Evolutionary conservation across 495 filamentous ascomycete genomes (phyloP).

Genomic region (Trichocladium antarcticum): DNA sequence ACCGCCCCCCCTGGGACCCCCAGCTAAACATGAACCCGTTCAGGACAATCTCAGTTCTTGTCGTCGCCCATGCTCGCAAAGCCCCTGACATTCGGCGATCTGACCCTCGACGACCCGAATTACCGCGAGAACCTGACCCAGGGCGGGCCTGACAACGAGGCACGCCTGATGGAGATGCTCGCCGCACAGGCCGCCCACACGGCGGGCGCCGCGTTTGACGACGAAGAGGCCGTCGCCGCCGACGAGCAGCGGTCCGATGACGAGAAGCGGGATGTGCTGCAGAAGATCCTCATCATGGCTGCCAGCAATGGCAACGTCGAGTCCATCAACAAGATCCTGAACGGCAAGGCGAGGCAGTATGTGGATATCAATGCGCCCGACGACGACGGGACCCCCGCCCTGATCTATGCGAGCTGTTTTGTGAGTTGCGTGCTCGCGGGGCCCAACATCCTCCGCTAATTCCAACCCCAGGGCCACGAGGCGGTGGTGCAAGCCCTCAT

Average conservation of each 20-base stretch:
- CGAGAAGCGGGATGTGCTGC: conserved; percentile 70
- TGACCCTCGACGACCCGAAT: conserved; percentile 34
- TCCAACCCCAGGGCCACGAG: conserved; percentile 63
- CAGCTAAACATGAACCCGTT: conserved; percentile 17
- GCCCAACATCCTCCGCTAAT: conserved; percentile 10
- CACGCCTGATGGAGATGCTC: conserved; percentile 87
- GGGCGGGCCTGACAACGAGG: conserved; percentile 68
- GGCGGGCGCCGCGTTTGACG: conserved; percentile 55
- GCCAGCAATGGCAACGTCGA: conserved; percentile 92
- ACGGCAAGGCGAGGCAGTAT: conserved; percentile 61
- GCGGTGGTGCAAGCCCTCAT: conserved; percentile 76
- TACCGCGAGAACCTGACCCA: conserved; percentile 51
- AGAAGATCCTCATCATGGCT: conserved; percentile 86
- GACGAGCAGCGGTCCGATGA: conserved; percentile 61
- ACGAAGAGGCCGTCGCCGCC: conserved; percentile 66
- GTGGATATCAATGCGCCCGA: conserved; percentile 86
- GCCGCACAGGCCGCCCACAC: conserved; percentile 81
- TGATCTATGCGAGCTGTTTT: conserved; percentile 99
- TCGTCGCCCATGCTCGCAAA: conserved; percentile 74
- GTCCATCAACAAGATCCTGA: conserved; percentile 62
- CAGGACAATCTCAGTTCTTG: conserved; percentile 91
- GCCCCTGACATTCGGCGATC: conserved; percentile 67
- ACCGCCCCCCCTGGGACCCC: not conserved
- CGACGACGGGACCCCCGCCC: conserved; percentile 84
- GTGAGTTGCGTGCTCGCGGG: conserved; percentile 41